Conservation (phyloP, 192 early-diverging fungal genomes). For the Geranomyces michiganensis region DNA sequence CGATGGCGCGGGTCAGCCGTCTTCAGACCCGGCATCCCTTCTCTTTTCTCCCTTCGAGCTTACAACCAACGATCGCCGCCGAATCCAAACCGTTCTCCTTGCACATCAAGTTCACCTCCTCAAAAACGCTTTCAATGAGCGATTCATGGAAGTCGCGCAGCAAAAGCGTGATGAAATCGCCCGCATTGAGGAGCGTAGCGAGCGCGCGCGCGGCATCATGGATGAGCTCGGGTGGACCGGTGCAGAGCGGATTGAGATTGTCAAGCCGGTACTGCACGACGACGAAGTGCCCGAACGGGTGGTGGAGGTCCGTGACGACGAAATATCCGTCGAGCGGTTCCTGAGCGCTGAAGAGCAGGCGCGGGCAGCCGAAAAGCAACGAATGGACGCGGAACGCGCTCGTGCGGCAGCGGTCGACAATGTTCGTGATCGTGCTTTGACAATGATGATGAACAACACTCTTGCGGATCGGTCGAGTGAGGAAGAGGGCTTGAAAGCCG, state of each 20-base stretch:
- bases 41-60: constrained; percentile 55
- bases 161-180: constrained; percentile 56
- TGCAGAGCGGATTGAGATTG: constrained; percentile 39
- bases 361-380: constrained; percentile 43
- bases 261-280: constrained; percentile 52
- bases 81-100: constrained; percentile 54
- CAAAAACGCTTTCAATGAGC: constrained; percentile 51
- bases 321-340: constrained; percentile 63
- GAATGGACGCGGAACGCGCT: constrained; percentile 52
- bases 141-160: constrained; percentile 50
- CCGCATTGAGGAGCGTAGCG: constrained; percentile 65
- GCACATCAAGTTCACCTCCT: constrained; percentile 16
- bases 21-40: constrained; percentile 25
- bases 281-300: constrained; percentile 63
- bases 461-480: constrained; percentile 56
- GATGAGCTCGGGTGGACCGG: constrained; percentile 40
- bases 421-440: constrained; percentile 56
- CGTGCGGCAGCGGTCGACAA: constrained; percentile 52
- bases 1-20: not conserved
- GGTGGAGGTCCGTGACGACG: constrained; percentile 55
- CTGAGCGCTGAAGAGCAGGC: constrained; percentile 54
- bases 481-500: constrained; percentile 51
- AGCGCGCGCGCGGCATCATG: constrained; percentile 53
- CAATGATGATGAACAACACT: constrained; percentile 63
- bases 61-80: constrained; percentile 54